These are phyloP conservation scores for Fusarium globosum DNA, from an alignment of 2,329 filamentous ascomycete genomes.

Conservation along the genomic window DNA sequence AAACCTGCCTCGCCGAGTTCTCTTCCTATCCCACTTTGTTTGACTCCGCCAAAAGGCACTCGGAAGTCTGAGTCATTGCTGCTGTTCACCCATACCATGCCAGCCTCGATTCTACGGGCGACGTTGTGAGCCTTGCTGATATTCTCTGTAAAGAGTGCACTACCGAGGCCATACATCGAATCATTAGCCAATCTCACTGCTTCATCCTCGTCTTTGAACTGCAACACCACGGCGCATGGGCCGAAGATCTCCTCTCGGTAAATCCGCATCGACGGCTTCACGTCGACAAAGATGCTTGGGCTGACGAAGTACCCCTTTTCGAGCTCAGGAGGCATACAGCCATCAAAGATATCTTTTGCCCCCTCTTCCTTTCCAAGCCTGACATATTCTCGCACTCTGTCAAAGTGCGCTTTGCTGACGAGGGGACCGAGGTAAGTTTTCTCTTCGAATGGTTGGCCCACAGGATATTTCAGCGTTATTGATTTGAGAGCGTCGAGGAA, in stretches of 20 bases:
- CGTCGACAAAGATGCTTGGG: background rate
- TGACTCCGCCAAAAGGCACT: background rate
- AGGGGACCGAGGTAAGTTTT: background rate
- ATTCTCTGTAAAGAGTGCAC: background rate
- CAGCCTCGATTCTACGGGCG: background rate
- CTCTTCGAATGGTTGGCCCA: background rate
- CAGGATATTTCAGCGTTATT: background rate
- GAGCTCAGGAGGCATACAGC: background rate
- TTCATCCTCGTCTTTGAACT: background rate
- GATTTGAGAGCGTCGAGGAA: background rate
- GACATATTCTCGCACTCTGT: background rate
- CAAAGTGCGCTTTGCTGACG: background rate
- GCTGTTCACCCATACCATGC: conserved; percentile 1
- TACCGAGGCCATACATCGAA: background rate
- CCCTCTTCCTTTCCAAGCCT: background rate
- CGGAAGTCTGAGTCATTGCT: background rate
- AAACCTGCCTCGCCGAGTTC: too few relatives aligned
- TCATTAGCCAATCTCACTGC: background rate
- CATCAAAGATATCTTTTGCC: background rate
- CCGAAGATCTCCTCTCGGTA: conserved; percentile 2
- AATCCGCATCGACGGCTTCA: background rate
- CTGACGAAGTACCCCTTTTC: background rate
- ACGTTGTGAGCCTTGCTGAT: background rate
- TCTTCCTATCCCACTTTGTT: conserved; percentile 3
- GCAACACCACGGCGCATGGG: background rate